Evolutionary conservation across 352 stramenopile genomes (phyloP).

Genomic region (Phytophthora sp.): DNA sequence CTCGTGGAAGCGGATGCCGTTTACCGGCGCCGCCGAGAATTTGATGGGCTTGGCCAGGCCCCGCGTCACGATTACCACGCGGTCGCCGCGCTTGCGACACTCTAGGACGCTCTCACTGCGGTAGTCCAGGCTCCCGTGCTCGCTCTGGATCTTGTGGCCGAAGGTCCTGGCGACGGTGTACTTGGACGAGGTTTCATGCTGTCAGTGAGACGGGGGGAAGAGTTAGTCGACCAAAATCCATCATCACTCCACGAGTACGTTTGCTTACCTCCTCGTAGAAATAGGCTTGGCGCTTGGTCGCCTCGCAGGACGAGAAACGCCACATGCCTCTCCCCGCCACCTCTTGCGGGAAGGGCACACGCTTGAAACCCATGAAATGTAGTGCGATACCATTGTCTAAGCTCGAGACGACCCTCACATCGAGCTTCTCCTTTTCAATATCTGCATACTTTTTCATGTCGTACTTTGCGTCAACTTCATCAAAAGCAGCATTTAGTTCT

Average conservation of each 20-base stretch:
- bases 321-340: conserved; percentile 43
- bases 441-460: conserved; percentile 23
- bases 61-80: conserved; percentile 55
- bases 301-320: conserved; percentile 43
- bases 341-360: conserved; percentile 39
- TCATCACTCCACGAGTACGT: no score
- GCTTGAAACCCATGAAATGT: conserved; percentile 39
- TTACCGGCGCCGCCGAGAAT: conserved; percentile 46
- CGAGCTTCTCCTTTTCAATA: conserved; percentile 28
- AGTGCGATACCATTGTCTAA: conserved; percentile 35
- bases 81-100: conserved; percentile 42
- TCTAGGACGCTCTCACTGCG: conserved; percentile 44
- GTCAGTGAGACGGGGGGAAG: background rate
- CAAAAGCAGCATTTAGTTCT: conserved; percentile 31
- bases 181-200: conserved; percentile 31
- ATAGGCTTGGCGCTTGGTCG: conserved; percentile 31
- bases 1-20: conserved; percentile 51
- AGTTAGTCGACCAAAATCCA: background rate
- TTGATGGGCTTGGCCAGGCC: conserved; percentile 48
- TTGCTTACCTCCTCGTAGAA: conserved; percentile 45
- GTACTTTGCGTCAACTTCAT: conserved; percentile 35
- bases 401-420: conserved; percentile 34
- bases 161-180: conserved; percentile 35
- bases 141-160: conserved; percentile 45
- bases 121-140: conserved; percentile 40